Conservation (phyloP, 1,284 basidiomycete genomes). For the Moniliella sp. region DNA sequence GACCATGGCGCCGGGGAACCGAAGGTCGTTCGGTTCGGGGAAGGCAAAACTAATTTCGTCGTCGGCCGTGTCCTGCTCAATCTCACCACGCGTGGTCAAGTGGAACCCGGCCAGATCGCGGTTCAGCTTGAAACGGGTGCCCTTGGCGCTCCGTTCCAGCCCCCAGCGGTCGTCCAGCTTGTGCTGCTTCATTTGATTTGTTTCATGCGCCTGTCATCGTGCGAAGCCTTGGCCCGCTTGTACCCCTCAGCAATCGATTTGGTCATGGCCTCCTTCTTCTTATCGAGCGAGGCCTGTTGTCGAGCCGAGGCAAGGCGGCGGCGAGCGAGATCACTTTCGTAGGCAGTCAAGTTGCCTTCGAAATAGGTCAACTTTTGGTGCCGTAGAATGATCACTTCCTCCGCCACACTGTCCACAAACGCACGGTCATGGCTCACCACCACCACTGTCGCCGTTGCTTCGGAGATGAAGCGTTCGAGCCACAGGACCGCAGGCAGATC, state of each 20-base stretch:
- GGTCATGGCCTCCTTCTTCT: constrained; percentile 40
- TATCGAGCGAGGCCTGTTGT: constrained; percentile 42
- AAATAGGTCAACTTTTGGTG: constrained; percentile 44
- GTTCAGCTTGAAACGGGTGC: constrained; percentile 44
- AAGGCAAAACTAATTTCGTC: constrained; percentile 39
- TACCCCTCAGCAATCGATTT: constrained; percentile 38
- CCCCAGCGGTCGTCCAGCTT: constrained; percentile 46
- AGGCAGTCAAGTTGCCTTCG: constrained; percentile 43
- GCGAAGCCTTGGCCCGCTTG: constrained; percentile 42
- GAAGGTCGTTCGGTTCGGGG: constrained; percentile 39
- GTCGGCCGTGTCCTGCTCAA: constrained; percentile 41
- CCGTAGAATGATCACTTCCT: constrained; percentile 49
- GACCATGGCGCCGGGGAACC: constrained; percentile 41
- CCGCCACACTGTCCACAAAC: constrained; percentile 46
- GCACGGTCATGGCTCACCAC: constrained; percentile 48
- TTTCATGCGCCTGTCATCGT: constrained; percentile 45
- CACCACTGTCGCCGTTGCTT: constrained; percentile 41
- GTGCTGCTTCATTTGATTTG: constrained; percentile 46
- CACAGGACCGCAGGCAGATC: constrained; percentile 34
- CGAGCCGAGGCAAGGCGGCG: constrained; percentile 41
- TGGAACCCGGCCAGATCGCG: constrained; percentile 41
- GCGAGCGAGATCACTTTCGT: constrained; percentile 41
- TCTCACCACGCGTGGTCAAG: constrained; percentile 37
- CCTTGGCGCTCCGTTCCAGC: constrained; percentile 39
- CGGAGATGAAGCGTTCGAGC: constrained; percentile 41